Evolutionary conservation across 345 rosid species (phyloP).

Genomic region (Gossypium thurberi): DNA sequence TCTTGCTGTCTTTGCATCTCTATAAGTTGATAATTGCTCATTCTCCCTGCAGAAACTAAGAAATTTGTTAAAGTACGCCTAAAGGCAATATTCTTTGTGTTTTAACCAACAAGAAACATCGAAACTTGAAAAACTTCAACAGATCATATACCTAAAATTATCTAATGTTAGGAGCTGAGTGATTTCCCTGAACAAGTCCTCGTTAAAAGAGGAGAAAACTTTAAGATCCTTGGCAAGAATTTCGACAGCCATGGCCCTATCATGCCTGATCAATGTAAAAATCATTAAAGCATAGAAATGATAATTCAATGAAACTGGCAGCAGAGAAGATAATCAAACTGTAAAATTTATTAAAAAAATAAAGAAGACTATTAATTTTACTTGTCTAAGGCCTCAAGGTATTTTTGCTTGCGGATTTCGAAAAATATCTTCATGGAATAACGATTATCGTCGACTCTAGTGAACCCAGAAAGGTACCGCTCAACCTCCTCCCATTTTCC

Average conservation of each 20-base stretch:
- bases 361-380: slow-evolving; percentile 3
- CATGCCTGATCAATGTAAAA: slow-evolving; percentile 20
- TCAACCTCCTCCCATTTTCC: slow-evolving; percentile 42
- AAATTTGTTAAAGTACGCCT: not conserved
- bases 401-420: slow-evolving; percentile 39
- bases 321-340: not conserved
- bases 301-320: not conserved
- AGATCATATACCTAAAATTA: slow-evolving; percentile 28
- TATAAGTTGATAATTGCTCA: slow-evolving; percentile 83
- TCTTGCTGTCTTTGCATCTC: slow-evolving; percentile 89
- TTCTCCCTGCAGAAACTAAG: slow-evolving; percentile 56
- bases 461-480: slow-evolving; percentile 35
- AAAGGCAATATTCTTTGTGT: not conserved
- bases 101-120: not conserved
- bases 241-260: slow-evolving; percentile 29
- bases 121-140: not conserved
- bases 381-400: slow-evolving; percentile 42
- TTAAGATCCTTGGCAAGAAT: slow-evolving; percentile 37
- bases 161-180: slow-evolving; percentile 34
- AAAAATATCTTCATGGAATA: slow-evolving; percentile 37
- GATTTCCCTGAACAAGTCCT: slow-evolving; percentile 33
- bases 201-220: slow-evolving; percentile 29
- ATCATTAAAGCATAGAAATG: not conserved
- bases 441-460: slow-evolving; percentile 29
- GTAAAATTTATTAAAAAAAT: not conserved